Evolutionary conservation across 2,329 filamentous ascomycete genomes (phyloP), one percentile per base, ranked within the genome.

Genomic region (Cercospora sojina): DNA sequence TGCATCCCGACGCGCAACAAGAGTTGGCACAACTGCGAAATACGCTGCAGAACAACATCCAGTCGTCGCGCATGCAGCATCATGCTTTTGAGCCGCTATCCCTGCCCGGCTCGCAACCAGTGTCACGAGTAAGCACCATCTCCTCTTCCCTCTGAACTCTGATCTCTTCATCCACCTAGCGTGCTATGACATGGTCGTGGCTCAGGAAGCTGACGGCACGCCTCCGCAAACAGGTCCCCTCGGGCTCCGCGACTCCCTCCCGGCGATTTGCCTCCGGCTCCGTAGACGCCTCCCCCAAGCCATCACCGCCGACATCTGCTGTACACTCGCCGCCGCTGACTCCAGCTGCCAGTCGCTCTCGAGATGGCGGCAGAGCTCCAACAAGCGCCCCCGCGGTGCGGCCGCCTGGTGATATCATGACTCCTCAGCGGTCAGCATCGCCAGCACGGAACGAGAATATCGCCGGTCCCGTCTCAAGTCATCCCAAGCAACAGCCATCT

Each of bases 1-100:
- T 81, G 67, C 76, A 74, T 62, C 77, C 76, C 10, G 82, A 85
- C 6, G 70, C 68, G 35, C 70, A 72, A 58, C 68, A 69, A 68
- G 70, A 93, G 75, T 83, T 96, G 64, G 87, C 86, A 71, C 88
- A 88, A 67, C 82, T 97, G 68, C 89, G 91, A 59, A 87, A 88
- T 72, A 89, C 87, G 25, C 82, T 96, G 27, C 90, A 92, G 70
- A 87, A 88, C 69, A 88, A 90, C 73, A 84, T 97, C 68, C 93
- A 97, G 80, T 90, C 93, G 73, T 86, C 88, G 65, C 88, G 93
- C 70, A 87, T 96, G 83, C 91, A 90, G 76, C 91, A 93, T 76
- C 96, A 92, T 80, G 89, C 90, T 51, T 98, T 93, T 75, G 93
- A 97, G 77, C 90, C 94, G 35, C 89, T 97, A 70, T 98, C 95